Base-by-base conservation (phyloP, 371 early-diverging fungal genomes). In the Gilbertella persicaria region DNA sequence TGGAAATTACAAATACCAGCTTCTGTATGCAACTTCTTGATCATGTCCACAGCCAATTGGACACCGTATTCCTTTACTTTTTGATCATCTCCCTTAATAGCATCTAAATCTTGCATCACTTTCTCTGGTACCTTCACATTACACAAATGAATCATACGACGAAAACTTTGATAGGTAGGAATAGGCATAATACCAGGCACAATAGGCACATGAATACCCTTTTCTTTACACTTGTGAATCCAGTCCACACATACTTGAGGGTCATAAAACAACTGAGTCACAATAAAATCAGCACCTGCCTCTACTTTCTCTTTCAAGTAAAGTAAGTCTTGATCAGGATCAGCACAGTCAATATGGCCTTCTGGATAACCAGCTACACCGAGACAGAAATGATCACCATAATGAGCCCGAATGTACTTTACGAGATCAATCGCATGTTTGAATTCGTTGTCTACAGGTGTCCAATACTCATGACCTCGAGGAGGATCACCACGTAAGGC, bases 351-450 rank as follows among this genome's bases (percentile, higher is more conserved):
- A 28, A 85, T 73, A 56, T 97, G 95, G 24, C 94, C 94, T 66
- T 96, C 97, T n/a, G 98, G 98, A 69, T 96, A 96, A 7, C 92
- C 97, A 14, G 97, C 97, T 38, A 98, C 97, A 57, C 93, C 96
- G 58, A 97, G 89, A 62, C 95, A 93, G 64, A 98, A 98, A 69
- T 90, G 89, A 75, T 96, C 94, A 5, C 91, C 91, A 66, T 96
- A 90, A 47, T 87, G 64, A 47, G 83, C 68, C 26, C 92, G 84
- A 47, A 98, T 94, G 64, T 95, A 94, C 21, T 75, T 77, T 6
- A 98, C 97, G n/a, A 98, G 80, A 67, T 98, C 97, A 46, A 83
- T 72, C 12, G 97, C 96, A 67, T 96, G 83, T 3, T 72, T 58
- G 67, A 98, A 96, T 3, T 87, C 86, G 40, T 78, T 83, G 44